Conservation (phyloP, 306 rosid genomes). For the Senna tora region DNA sequence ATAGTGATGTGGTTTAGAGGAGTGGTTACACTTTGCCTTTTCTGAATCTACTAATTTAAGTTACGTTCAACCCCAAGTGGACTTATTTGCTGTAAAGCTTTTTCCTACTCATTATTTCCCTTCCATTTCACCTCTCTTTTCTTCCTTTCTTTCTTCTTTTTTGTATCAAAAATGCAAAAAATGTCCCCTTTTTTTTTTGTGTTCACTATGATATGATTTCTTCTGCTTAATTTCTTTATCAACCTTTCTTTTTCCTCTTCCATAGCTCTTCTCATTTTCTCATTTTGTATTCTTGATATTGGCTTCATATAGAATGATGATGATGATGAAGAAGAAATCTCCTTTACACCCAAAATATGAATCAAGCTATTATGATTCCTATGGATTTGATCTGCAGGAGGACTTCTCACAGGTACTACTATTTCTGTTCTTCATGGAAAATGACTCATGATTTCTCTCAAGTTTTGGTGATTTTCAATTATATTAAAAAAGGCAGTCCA, state of each 20-base stretch:
- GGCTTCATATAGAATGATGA: constrained; percentile 28
- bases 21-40: constrained; percentile 54
- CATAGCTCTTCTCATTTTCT: constrained; percentile 5
- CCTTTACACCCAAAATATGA: constrained; percentile 45
- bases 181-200: constrained; percentile 3
- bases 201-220: constrained; percentile 28
- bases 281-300: constrained; percentile 12
- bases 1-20: constrained; percentile 28
- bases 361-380: constrained; percentile 40
- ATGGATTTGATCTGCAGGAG: constrained; percentile 61
- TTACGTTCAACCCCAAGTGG: constrained; percentile 33
- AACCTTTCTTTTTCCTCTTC: constrained; percentile 5
- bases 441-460: neutral
- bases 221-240: constrained; percentile 16
- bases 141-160: neutral
- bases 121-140: constrained; percentile 16
- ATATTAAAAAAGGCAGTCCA: no score
- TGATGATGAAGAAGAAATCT: constrained; percentile 69
- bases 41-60: constrained; percentile 31
- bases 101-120: constrained; percentile 23
- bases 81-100: constrained; percentile 37
- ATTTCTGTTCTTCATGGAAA: neutral
- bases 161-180: neutral
- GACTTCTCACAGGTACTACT: constrained; percentile 70
- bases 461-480: no score